Conservation (phyloP, 805 yeast genomes). For the Candida piceae region DNA sequence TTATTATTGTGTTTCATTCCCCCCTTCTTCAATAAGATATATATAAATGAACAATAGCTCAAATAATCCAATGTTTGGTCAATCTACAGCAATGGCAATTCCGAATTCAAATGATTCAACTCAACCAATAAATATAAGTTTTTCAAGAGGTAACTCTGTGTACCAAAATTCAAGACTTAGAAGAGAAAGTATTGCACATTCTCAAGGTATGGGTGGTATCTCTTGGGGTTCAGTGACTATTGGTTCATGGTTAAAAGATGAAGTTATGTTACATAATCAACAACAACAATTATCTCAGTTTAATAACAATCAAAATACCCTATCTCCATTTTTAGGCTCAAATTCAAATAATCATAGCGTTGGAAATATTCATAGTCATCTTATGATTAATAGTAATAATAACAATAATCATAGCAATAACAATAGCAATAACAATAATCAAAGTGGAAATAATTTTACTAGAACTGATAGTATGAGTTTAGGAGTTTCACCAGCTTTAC, state of each 20-base stretch:
- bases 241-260: conserved; percentile 95
- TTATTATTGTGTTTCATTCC: too few species aligned
- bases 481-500: conserved; percentile 60
- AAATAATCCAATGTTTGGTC: conserved; percentile 18
- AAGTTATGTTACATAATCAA: conserved; percentile 54
- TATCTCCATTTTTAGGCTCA: conserved; percentile 21
- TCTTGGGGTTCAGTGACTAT: conserved; percentile 96
- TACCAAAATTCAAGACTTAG: conserved; percentile 52
- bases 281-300: conserved; percentile 16
- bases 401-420: not conserved
- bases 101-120: conserved; percentile 24
- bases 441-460: conserved; percentile 21
- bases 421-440: conserved; percentile 1
- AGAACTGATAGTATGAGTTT: conserved; percentile 26
- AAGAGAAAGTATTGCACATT: conserved; percentile 89
- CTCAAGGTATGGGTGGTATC: conserved; percentile 97
- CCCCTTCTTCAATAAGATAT: not conserved
- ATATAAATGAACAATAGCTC: conserved; percentile 3
- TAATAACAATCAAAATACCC: conserved; percentile 7
- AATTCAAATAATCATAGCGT: conserved; percentile 2
- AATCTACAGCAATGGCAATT: conserved; percentile 30
- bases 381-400: conserved; percentile 8
- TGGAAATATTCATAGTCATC: conserved; percentile 1
- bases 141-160: conserved; percentile 32
- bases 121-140: conserved; percentile 37